phyloP scores from a whole-genome alignment of 1,139 yeast genomes.

The Candida sp. region DNA sequence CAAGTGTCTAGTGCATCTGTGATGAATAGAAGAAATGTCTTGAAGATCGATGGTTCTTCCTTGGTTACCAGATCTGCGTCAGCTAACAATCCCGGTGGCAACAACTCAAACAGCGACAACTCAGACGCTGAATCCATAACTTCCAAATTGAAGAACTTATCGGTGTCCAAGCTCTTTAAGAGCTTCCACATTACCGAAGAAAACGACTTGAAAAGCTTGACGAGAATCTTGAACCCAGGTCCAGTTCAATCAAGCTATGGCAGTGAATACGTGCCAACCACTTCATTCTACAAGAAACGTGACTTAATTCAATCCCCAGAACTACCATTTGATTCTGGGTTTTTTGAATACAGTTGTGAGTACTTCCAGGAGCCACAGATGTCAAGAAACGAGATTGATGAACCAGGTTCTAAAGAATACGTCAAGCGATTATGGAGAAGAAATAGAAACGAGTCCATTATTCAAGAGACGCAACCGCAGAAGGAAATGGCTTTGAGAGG shows the following conservation, averaged over 20 bases:
- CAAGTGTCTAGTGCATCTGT: constrained; percentile 37
- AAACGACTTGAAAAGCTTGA: constrained; percentile 39
- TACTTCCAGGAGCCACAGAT: constrained; percentile 98
- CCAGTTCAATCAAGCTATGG: constrained; percentile 55
- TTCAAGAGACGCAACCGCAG: constrained; percentile 89
- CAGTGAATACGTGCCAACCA: constrained; percentile 50
- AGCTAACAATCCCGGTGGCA: constrained; percentile 22
- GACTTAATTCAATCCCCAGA: constrained; percentile 40
- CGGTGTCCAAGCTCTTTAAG: constrained; percentile 48
- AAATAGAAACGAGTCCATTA: constrained; percentile 84
- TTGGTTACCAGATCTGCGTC: constrained; percentile 38
- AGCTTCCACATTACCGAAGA: constrained; percentile 49
- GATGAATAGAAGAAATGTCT: constrained; percentile 30
- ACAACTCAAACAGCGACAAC: constrained; percentile 18
- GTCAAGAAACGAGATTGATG: constrained; percentile 85
- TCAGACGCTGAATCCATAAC: constrained; percentile 41
- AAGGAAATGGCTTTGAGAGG: constrained; percentile 85
- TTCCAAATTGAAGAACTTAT: constrained; percentile 40
- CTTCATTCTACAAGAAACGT: constrained; percentile 54
- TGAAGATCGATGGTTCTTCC: constrained; percentile 34
- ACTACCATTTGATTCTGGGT: constrained; percentile 73
- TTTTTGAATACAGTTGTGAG: constrained; percentile 88
- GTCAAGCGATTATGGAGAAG: constrained; percentile 88
- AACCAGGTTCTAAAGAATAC: constrained; percentile 91
- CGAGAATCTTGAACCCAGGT: constrained; percentile 40